A percentile compares a stretch with the other conserved stretches of the same genome.
These are phyloP conservation scores for Lachnellula occidentalis DNA, from an alignment of 2,329 filamentous ascomycete species.

Conservation along the genomic window DNA sequence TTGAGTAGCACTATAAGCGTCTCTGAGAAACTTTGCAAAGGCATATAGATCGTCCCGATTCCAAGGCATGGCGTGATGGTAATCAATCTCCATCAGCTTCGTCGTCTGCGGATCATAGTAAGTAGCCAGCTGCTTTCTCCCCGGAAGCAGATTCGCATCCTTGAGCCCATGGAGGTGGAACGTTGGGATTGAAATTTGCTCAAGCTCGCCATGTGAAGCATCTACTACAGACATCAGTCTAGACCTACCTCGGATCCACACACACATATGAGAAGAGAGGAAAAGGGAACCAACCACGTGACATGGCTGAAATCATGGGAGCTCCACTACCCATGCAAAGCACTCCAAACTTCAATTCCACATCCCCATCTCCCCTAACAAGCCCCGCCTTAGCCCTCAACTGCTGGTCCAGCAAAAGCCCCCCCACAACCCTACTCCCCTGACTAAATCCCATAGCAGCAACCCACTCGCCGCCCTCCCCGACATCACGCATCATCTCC, in stretches of 20 bases:
- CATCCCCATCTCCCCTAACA: constrained; percentile 3
- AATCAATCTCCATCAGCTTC: constrained; percentile 19
- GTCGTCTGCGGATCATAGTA: constrained; percentile 14
- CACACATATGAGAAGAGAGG: background rate
- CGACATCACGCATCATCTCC: constrained; percentile 12
- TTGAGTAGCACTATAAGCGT: background rate
- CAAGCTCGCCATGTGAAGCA: constrained; percentile 2
- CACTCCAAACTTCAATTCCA: constrained; percentile 20
- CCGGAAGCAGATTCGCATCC: constrained; percentile 15
- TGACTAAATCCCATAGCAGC: constrained; percentile 24
- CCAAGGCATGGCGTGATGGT: constrained; percentile 27
- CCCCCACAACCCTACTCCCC: constrained; percentile 20
- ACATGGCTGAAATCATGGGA: constrained; percentile 18
- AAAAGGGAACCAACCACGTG: constrained; percentile 11
- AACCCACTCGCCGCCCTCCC: constrained; percentile 17
- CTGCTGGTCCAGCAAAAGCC: constrained; percentile 19
- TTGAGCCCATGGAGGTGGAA: constrained; percentile 20
- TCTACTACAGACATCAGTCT: background rate
- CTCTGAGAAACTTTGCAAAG: constrained; percentile 2
- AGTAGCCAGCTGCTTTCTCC: constrained; percentile 13
- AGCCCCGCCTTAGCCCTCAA: constrained; percentile 17
- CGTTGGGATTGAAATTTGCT: constrained; percentile 15
- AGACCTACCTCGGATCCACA: background rate
- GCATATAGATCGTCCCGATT: constrained; percentile 13
- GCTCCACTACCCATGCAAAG: constrained; percentile 19